Conservation (phyloP, 768 basidiomycete genomes). For the Agrocybe chaxingu region DNA sequence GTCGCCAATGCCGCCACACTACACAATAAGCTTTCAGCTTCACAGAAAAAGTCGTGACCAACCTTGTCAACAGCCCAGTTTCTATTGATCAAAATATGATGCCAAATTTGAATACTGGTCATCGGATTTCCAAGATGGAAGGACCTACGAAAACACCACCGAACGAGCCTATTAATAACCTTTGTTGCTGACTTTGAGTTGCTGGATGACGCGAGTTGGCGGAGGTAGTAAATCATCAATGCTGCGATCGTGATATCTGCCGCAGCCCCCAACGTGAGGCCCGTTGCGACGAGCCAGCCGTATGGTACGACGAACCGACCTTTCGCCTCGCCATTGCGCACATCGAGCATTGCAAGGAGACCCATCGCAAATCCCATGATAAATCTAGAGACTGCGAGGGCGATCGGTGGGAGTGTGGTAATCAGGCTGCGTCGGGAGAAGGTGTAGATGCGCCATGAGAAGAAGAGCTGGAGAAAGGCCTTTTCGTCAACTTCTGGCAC, state of each 20-base stretch:
- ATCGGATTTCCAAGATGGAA: neutral
- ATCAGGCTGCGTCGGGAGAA: too few relatives aligned
- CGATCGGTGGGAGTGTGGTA: too few relatives aligned
- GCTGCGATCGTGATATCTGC: slow-evolving; percentile 3
- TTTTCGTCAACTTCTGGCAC: too few relatives aligned
- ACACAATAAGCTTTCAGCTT: neutral
- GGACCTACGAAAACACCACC: slow-evolving; percentile 14
- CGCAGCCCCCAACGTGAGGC: neutral
- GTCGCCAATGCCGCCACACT: slow-evolving; percentile 11
- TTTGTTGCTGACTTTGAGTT: slow-evolving; percentile 6
- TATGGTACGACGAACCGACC: neutral
- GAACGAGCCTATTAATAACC: slow-evolving; percentile 13
- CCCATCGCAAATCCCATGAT: neutral
- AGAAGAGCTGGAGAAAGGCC: too few relatives aligned
- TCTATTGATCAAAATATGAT: slow-evolving; percentile 2
- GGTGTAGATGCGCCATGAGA: too few relatives aligned
- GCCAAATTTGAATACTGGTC: neutral
- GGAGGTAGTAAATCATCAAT: slow-evolving; percentile 4
- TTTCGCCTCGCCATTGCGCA: neutral
- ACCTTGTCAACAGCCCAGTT: slow-evolving; percentile 14
- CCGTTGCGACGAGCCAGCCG: slow-evolving; percentile 1
- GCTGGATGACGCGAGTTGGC: neutral
- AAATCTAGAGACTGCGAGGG: too few relatives aligned
- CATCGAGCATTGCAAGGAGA: neutral
- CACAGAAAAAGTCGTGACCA: neutral